Evolutionary conservation across 1,284 basidiomycete species (phyloP), one percentile per base, ranked within the genome.

Genomic region (Ceratobasidium theobromae): DNA sequence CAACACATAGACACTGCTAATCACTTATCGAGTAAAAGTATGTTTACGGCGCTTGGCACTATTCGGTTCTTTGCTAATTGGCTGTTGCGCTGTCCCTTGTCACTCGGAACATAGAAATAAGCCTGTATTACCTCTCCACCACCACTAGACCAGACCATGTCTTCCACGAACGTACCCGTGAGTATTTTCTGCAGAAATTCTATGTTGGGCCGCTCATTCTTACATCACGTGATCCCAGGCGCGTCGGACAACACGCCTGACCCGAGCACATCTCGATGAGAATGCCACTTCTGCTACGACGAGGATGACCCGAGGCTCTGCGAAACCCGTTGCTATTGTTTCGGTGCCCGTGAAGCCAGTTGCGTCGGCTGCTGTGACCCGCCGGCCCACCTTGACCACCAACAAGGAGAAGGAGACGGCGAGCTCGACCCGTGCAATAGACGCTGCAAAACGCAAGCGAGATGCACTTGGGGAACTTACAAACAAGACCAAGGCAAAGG

Each of bases 391-490:
- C 38, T 45, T 46, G 41, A 35, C 57, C 25, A 40, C 38, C 43
- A 54, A 62, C 41, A 69, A 69, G 46, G 53, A 62, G 27, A 51
- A 67, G 62, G 48, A 43, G 18, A 51, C 40, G n/a, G 46, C 40
- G 12, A 25, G 51, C 11, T 32, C 53, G 3, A 51, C 51, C 28
- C 67, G 45, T 30, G 49, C 51, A 43, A 48, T 51, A 38, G 52
- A 58, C 18, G 67, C 69, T 21, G 57, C 53, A n/a, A 70, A 70
- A 53, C 69, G 69, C 49, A 70, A 70, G 48, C 69, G 69, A 18
- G 69, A 70, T 46, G 65, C 68, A 23, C 53, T 69, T 8, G 68
- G 69, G 21, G 69, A 70, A 28, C 51, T 67, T 32, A 67, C 68
- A n/a, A 67, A 65, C 64, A 68, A 66, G 68, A 69, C 45, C 32